Evolutionary conservation across 768 basidiomycete species (phyloP).

Genomic region (Naganishia randhawae): DNA sequence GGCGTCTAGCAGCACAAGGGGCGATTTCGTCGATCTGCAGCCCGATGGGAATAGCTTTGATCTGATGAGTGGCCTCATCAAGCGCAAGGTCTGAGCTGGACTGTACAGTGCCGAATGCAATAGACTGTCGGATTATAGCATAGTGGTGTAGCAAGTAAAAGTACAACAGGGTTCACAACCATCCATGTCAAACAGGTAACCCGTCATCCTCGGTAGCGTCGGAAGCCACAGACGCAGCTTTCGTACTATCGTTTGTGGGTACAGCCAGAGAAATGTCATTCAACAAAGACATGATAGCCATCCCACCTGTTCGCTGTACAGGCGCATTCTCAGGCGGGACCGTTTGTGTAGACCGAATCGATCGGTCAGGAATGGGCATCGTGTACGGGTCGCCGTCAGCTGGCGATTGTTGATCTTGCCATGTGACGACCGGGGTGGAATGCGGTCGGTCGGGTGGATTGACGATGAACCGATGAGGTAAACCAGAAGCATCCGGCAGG

Average conservation of each 20-base stretch:
- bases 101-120: neutral
- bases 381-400: neutral
- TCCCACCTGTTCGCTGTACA: conserved; percentile 11
- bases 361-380: neutral
- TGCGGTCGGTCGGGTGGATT: conserved; percentile 17
- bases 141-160: neutral
- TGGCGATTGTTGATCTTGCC: conserved; percentile 4
- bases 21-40: conserved; percentile 77
- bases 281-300: conserved; percentile 26
- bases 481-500: neutral
- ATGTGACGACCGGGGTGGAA: conserved; percentile 11
- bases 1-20: conserved; percentile 36
- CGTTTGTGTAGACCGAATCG: neutral
- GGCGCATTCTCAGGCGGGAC: conserved; percentile 8
- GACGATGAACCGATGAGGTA: conserved; percentile 10
- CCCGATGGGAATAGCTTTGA: conserved; percentile 98
- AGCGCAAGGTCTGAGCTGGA: conserved; percentile 50
- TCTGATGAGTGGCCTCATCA: conserved; percentile 83
- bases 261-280: neutral
- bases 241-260: neutral
- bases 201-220: conserved; percentile 25
- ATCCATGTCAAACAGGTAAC: neutral
- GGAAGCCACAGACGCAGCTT: conserved; percentile 14
- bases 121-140: neutral
- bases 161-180: too few relatives aligned